Base-by-base conservation (phyloP, 768 basidiomycete genomes). In the Albatrellus ellisii region DNA sequence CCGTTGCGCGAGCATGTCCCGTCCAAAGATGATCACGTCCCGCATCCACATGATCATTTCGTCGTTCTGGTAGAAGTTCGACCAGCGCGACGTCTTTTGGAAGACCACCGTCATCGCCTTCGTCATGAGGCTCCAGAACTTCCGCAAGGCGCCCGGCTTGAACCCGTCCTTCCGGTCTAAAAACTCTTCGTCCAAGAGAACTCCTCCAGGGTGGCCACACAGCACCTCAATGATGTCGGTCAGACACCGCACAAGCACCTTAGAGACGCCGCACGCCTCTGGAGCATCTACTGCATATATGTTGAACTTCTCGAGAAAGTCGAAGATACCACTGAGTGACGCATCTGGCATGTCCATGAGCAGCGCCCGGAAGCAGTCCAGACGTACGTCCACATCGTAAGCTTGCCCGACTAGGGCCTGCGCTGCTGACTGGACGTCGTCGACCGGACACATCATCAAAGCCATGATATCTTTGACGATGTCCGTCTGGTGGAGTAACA, bases 11-110 rank as follows among this genome's bases (percentile, higher is more conserved):
- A 95, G 62, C 66, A 95, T 71, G 52, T 92, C 85, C 50, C 83
- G 64, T 7, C 82, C 91, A 53, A 95, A 90, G 48, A 98, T 91
- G 39, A 98, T 68, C 2, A 92, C 95, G 56, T 98, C 95, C 42
- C 92, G 76, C 95, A 99, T 98, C 95, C 95, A 99, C 25, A 78
- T 72, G 11, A 84, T 71, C 92, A 99, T 95, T 43, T 79, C 77
- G 21, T 78, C 72, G 51, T 75, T 77, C 41, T 84, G 79, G 58
- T 86, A 86, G 56, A 70, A 81, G 6, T 65, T 58, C 0, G 95
- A 73, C 95, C 95, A 99, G 11, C 65, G 54, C 0, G 80, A 81
- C 2, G 91, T 91, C 40, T 73, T 72, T 54, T 74, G 77, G 64
- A 95, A 97, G 48, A 99, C 89, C 39, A 82, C 68, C 0, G 82